Evolutionary conservation across 2,329 filamentous ascomycete genomes (phyloP), one percentile per base, ranked within the genome.

Genomic region (Myotisia sp.): DNA sequence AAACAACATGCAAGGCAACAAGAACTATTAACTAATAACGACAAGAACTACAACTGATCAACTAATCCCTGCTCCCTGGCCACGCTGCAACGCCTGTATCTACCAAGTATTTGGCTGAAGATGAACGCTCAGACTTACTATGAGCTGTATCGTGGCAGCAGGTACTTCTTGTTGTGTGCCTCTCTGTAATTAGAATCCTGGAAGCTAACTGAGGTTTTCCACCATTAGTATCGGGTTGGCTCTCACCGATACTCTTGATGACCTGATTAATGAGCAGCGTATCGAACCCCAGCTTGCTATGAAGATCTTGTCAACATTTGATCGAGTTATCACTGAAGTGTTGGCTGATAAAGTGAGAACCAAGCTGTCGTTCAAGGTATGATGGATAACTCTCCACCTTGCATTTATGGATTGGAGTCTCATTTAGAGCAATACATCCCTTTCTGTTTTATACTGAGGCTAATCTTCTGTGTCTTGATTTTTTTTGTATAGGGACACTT

Each of bases 251-350:
- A 93, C 86, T 36, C 85, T 98, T 51, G 90, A 98, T 63, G 84
- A 92, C 52, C 70, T 98, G 47, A 95, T 98, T 61, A 87, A 82
- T 55, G 80, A 87, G 47, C 79, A 85, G 51, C 82, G 83, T 46
- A 95, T 98, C 63, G 87, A 95, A 62, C 90, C 90, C 18, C 90
- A 98, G 65, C 74, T 98, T 28, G 90, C 90, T 33, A 95, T 98
- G 84, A 93, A 92, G 70, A 92, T 98, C 44, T 73, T 98, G 41
- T 76, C 77, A 47, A 92, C 92, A 63, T 98, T 95, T 58, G 90
- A 98, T 61, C 79, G 85, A 49, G 79, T 82, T 28, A 85, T 98
- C 36, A 82, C 90, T 10, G 85, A 94, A 51, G 81, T 87, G 13
- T 67, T 98, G 23, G 80, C 84, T 41, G 86, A 93, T 37, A 90